A percentile compares a stretch with the other conserved stretches of the same genome.
Conservation (phyloP, 805 yeast species). For the Cyberlindnera meyerae region DNA sequence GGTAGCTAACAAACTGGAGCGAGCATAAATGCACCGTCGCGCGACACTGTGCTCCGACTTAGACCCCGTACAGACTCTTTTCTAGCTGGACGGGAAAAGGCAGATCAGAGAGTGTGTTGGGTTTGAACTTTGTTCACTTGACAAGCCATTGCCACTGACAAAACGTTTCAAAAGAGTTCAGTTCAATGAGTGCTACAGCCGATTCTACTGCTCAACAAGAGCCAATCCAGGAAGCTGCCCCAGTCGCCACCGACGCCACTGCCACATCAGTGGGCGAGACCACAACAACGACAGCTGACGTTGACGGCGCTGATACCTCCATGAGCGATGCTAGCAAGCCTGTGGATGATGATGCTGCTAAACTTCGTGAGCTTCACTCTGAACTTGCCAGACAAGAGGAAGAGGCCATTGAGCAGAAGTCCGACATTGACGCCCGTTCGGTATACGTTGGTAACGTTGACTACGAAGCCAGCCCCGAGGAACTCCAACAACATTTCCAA, state of each 20-base stretch:
- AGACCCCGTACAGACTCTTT: too few species aligned
- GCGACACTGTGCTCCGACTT: too few species aligned
- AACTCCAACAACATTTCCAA: conserved; percentile 68
- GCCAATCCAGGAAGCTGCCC: too few species aligned
- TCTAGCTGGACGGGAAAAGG: too few species aligned
- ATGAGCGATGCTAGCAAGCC: conserved; percentile 1
- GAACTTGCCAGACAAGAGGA: conserved; percentile 39
- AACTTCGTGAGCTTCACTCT: conserved; percentile 54
- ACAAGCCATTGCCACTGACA: too few species aligned
- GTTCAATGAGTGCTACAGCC: too few species aligned
- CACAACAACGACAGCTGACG: neutral
- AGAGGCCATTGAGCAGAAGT: conserved; percentile 42
- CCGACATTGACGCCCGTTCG: conserved; percentile 71
- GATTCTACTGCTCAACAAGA: too few species aligned
- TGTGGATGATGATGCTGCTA: conserved; percentile 51
- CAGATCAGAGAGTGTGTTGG: too few species aligned
- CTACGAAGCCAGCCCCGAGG: conserved; percentile 72
- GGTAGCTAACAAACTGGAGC: too few species aligned
- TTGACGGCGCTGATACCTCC: conserved; percentile 1
- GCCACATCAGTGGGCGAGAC: conserved; percentile 1
- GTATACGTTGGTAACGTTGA: conserved; percentile 85
- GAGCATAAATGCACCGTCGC: too few species aligned
- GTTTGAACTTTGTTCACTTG: too few species aligned
- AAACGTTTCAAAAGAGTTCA: too few species aligned
- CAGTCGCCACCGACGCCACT: neutral